Evolutionary conservation across 176 grass and related monocot species (phyloP), one percentile per base, ranked within the genome.

Genomic region (Carex kokanica): DNA sequence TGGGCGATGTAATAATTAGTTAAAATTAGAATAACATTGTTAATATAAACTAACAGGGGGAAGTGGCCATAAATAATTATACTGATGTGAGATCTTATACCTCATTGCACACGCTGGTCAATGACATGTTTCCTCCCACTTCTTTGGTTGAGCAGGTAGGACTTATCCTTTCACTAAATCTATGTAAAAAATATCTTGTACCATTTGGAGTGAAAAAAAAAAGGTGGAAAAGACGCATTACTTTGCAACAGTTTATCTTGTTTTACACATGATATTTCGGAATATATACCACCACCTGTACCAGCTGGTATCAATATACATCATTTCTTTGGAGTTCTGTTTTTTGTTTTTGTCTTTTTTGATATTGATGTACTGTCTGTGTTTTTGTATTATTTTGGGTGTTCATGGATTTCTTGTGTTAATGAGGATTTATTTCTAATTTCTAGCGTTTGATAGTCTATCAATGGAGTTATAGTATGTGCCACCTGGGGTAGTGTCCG

Each of bases 41-140:
- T 54, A 78, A 78, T 55, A 55, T 56, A 27, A 52, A 78, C 16
- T 78, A 79, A 77, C 88, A 99, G 96, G 96, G 96, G 31, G 96
- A 99, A 81, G 96, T 99, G 45, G 96, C 96, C 31, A 93, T 95
- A 38, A 99, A 92, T 84, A 90, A 94, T 84, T 92, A 80, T 81
- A 78, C 94, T 72, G 97, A 99, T 59, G 93, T 99, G 52, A 96
- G 90, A 89, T 99, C 97, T 0, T 99, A 99, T 93, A 92, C 97
- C 83, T 99, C 97, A 78, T 90, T 99, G 64, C 93, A 99, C 88
- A 99, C 97, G 17, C 85, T 99, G 84, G 93, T 93, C 38, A 88
- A 99, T 72, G 97, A 96, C 83, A 99, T 99, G 97, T 99, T 99
- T 70, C 97, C 97, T 90, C 91, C 91, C 72, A 95, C 93, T 53